Evolutionary conservation across 1,284 basidiomycete genomes (phyloP), one percentile per base, ranked within the genome.

Genomic region (Hypsizygus ulmarius): DNA sequence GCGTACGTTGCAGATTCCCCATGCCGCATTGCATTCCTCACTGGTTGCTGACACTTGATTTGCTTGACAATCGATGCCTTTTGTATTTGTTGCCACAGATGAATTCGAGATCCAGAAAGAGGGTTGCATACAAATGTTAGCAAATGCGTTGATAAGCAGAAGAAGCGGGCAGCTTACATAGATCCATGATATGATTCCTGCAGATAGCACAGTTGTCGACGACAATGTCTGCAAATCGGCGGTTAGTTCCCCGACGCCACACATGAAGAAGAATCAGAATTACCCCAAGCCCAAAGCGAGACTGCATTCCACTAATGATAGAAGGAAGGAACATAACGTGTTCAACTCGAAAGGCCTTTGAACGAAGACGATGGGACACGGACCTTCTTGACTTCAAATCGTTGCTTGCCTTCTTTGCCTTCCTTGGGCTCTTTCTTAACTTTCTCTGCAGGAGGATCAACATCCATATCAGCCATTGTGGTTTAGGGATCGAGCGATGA

Each of bases 31-130:
- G 65, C 97, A 99, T 63, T 98, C 96, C 63, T 98, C 96, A 59
- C 86, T 94, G 9, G 92, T 94, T 10, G 94, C 90, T 16, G 93
- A 96, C 7, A 95, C 91, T 68, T 98, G 97, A 70, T 99, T 99
- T 32, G 97, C 97, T 69, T 99, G 97, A 68, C 97, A 99, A 68
- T 99, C 97, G 67, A 99, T 99, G 74, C 96, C 95, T 97, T 45
- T 19, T 39, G 25, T 39, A 35, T 15, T 28, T 3, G 12, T 39
- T 19, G 29, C 19, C 29, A 43, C 43, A 45, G 29, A 19, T 15
- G 9, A 11, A 16, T 29, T 8, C 15, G 33, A 16, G 18, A 34
- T 43, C 19, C 30, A 27, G 25, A 19, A 32, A 37, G 21, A 9
- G 12, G 10, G 5, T 9, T 5, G 11, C 27, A 32, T 9, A 10